A percentile compares a stretch with the other conserved stretches of the same genome.
Evolutionary conservation across 2,329 filamentous ascomycete genomes (phyloP).

Genomic region (Dichotomopilus funicola): DNA sequence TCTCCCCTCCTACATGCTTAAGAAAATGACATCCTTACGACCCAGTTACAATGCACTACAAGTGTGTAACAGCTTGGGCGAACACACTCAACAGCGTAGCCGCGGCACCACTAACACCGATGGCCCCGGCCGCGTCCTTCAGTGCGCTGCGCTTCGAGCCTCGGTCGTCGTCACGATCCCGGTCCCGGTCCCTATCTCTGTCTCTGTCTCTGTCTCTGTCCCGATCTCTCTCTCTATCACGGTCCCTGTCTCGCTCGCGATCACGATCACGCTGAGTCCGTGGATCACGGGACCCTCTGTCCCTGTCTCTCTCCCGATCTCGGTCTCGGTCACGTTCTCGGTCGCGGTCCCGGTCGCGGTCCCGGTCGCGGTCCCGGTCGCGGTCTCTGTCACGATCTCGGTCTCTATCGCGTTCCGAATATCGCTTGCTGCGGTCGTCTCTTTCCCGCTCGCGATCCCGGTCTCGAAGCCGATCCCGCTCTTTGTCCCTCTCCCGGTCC

Average conservation of each 20-base stretch:
- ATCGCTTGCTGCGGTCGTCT: not conserved
- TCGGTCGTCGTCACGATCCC: conserved; percentile 28
- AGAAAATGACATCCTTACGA: not conserved
- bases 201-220: conserved; percentile 5
- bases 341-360: conserved; percentile 11
- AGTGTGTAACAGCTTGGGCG: conserved; percentile 45
- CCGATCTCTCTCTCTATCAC: conserved; percentile 10
- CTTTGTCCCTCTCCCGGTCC: conserved; percentile 3
- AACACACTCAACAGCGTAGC: conserved; percentile 52
- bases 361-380: conserved; percentile 9
- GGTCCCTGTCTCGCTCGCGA: conserved; percentile 10
- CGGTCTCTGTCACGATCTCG: conserved; percentile 19
- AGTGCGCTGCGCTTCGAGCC: conserved; percentile 39
- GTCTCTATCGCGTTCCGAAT: conserved; percentile 26
- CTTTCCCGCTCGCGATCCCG: conserved; percentile 27
- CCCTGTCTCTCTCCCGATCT: conserved; percentile 23
- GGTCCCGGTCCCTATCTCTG: conserved; percentile 4
- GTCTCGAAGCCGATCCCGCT: conserved; percentile 29
- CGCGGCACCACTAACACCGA: conserved; percentile 55
- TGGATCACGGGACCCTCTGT: conserved; percentile 20
- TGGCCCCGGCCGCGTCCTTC: conserved; percentile 50
- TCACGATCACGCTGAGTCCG: conserved; percentile 7
- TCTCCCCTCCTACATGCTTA: too few relatives aligned
- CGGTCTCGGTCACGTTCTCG: conserved; percentile 5
- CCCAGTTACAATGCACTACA: conserved; percentile 12